Evolutionary conservation across 768 basidiomycete genomes (phyloP), one percentile per base, ranked within the genome.

Genomic region (Gautieria morchelliformis): DNA sequence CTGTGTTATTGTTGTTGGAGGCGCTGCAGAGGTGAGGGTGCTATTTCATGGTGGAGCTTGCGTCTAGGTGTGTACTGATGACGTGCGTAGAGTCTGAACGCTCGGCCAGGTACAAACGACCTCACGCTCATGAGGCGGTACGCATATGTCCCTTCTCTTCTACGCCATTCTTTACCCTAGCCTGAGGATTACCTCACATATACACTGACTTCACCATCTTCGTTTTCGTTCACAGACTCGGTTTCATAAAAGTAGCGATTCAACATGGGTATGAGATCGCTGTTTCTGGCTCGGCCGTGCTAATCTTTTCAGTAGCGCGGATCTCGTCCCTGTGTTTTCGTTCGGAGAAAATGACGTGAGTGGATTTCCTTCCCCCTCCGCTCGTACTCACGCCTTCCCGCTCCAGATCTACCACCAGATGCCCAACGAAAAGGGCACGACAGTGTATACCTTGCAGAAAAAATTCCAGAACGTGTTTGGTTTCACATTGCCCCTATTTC

Each of bases 271-370:
- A 59, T 10, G 80, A 52, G 3, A 22, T 1, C 55, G 39, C 11
- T 33, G 35, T 24, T 11, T 45, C 24, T 32, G n/a, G 10, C 17
- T 48, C 15, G 27, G 12, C 44, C 39, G 59, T 14, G 51, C 41
- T 24, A 56, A 58, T 45, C 35, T 48, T 22, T 30, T 37, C 45
- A 53, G 22, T 49, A 93, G 93, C 54, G 96, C 96, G 40, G 92
- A 94, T 65, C 76, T 99, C 11, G 96, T 99, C 0, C 96, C 96
- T 0, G 94, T 97, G 3, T 98, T 99, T 67, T 94, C 92, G 5
- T 99, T 99, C 64, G 96, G 96, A 12, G 96, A 99, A 75, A 98
- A 98, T 68, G 96, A 98, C 69, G 94, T 94, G 60, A 66, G 82
- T 77, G 9, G 42, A 32, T 15, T 30, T 30, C 19, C 19, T 15